Conservation (phyloP, 1,284 basidiomycete genomes). For the Rhizoctonia solani region DNA sequence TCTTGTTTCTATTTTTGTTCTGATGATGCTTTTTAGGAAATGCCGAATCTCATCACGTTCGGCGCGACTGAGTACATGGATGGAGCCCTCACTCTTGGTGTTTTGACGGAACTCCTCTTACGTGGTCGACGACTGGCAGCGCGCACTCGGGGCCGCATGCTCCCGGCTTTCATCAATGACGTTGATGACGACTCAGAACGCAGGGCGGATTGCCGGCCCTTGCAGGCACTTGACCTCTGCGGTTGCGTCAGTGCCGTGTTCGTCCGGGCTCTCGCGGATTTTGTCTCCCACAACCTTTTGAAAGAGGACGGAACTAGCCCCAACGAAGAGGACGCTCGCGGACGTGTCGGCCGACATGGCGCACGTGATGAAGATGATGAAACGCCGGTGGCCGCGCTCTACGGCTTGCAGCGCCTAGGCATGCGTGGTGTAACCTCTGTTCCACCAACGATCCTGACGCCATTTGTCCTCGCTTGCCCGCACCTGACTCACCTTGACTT, state of each 20-base stretch:
- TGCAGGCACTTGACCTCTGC: conserved; percentile 91
- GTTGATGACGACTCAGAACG: conserved; percentile 67
- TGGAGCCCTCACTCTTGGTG: conserved; percentile 77
- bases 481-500: conserved; percentile 89
- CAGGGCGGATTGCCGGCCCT: conserved; percentile 73
- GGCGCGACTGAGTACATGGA: conserved; percentile 98
- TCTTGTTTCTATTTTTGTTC: neutral
- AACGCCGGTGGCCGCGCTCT: conserved; percentile 54
- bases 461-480: conserved; percentile 85
- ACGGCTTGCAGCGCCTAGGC: conserved; percentile 80
- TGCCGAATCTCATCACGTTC: conserved; percentile 78
- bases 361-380: conserved; percentile 43
- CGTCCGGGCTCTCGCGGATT: conserved; percentile 78
- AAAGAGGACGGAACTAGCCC: conserved; percentile 18
- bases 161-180: conserved; percentile 65
- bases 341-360: conserved; percentile 34
- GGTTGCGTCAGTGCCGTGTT: conserved; percentile 93
- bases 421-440: conserved; percentile 83
- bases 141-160: conserved; percentile 63
- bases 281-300: conserved; percentile 56
- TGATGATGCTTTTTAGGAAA: conserved; percentile 59
- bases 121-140: conserved; percentile 60
- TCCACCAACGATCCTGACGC: conserved; percentile 69
- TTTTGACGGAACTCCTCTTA: conserved; percentile 84
- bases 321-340: conserved; percentile 33